Evolutionary conservation across 306 rosid genomes (phyloP), one percentile per base, ranked within the genome.

Genomic region (Rosa rugosa): DNA sequence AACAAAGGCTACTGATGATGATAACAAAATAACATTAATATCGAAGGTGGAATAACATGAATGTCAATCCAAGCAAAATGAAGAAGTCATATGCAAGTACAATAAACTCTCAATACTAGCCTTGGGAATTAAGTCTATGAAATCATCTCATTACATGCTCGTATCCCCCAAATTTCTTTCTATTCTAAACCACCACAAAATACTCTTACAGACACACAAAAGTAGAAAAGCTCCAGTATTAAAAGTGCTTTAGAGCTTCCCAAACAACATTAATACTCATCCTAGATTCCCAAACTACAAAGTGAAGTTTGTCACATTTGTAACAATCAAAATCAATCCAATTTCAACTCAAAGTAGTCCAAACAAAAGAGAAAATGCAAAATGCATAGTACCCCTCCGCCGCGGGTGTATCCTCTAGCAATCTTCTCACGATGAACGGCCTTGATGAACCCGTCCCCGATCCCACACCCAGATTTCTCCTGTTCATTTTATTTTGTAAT

Each of bases 391-490:
- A 93, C 98, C 94, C 98, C 97, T 87, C 74, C 42, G 7, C 97
- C 98, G 5, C 76, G 88, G 59, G 75, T 31, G 42, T 84, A 94
- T 56, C 97, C 97, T 4, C 97, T 97, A 13, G 87, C 82, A 7
- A 77, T 6, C 69, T 12, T 27, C 49, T 86, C 42, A 65, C 98
- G 92, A 64, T 82, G 75, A 53, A 83, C 83, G 53, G 96, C 89
- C 84, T 74, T 89, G 78, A 94, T 69, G 79, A 90, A 92, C 77
- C 77, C 84, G 38, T 92, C 87, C 16, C 86, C 86, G 25, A 92
- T 74, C 3, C 54, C 73, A 78, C 98, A 94, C 72, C 97, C 98
- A 75, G 94, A 82, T 88, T 90, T 87, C 82, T 85, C 91, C 83
- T 25, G 27, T 25, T 25, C 27, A 25, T 25, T 25, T 0, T 0